Evolutionary conservation across 305 asterid species (phyloP).

Genomic region (Fraxinus floribunda): DNA sequence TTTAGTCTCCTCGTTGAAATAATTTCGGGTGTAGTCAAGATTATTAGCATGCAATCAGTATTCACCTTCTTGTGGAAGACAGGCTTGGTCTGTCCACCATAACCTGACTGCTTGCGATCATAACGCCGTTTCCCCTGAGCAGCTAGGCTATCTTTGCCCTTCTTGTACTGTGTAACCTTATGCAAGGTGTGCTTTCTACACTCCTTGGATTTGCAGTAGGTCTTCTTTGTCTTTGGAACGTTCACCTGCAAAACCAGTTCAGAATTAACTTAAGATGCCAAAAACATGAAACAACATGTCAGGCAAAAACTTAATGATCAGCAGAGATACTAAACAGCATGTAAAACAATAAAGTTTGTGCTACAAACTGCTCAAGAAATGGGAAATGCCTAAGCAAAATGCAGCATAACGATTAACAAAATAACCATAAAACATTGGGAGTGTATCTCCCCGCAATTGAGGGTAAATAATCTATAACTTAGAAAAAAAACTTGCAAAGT

Average conservation of each 20-base stretch:
- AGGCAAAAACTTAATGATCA: neutral
- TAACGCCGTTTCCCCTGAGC: slow-evolving; percentile 57
- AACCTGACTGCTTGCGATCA: slow-evolving; percentile 54
- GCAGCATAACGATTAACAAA: neutral
- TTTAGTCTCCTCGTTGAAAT: neutral
- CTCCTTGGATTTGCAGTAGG: slow-evolving; percentile 56
- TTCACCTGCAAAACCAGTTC: slow-evolving; percentile 35
- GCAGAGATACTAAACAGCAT: too few species aligned
- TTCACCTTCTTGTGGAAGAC: slow-evolving; percentile 60
- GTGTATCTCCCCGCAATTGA: neutral
- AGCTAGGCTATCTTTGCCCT: slow-evolving; percentile 54
- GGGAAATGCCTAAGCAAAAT: neutral
- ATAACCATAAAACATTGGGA: neutral
- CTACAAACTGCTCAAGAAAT: neutral
- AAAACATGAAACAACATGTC: neutral
- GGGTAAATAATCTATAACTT: neutral
- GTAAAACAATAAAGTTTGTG: too few species aligned
- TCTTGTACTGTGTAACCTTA: slow-evolving; percentile 58
- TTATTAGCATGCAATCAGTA: neutral
- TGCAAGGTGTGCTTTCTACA: slow-evolving; percentile 59
- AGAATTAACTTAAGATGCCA: neutral
- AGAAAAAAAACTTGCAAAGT: neutral
- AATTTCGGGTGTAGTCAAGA: neutral
- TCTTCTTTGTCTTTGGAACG: slow-evolving; percentile 55
- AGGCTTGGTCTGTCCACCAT: slow-evolving; percentile 63